These are phyloP conservation scores for Dothideomycetidae sp. DNA, from an alignment of 2,329 filamentous ascomycete genomes.

Conservation along the genomic window DNA sequence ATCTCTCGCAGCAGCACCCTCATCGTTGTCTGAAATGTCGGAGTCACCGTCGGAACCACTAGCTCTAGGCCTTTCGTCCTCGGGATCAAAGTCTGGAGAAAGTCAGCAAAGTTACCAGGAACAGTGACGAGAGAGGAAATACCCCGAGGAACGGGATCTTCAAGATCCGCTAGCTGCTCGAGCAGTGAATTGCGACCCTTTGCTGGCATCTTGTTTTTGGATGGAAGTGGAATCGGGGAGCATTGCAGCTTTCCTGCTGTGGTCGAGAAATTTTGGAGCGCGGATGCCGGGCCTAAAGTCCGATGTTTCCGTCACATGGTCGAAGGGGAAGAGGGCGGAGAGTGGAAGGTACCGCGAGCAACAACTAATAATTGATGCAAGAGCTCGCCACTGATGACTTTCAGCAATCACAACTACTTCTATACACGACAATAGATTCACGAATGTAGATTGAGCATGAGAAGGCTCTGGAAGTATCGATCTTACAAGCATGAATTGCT, in stretches of 20 bases:
- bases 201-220: conserved; percentile 9
- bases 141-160: conserved; percentile 19
- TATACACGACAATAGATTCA: too few species aligned
- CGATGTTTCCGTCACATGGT: too few species aligned
- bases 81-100: conserved; percentile 66
- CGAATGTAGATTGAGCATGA: too few species aligned
- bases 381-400: too few species aligned
- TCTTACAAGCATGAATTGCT: too few species aligned
- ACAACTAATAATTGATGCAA: too few species aligned
- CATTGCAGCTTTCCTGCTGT: not conserved
- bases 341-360: too few species aligned
- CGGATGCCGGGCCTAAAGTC: too few species aligned
- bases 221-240: not conserved
- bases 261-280: conserved; percentile 6
- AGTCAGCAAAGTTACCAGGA: not conserved
- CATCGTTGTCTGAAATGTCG: conserved; percentile 30
- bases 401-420: too few species aligned
- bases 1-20: conserved; percentile 54
- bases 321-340: too few species aligned
- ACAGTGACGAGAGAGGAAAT: conserved; percentile 1
- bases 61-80: conserved; percentile 46
- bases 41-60: conserved; percentile 42
- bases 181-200: conserved; percentile 10
- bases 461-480: too few species aligned
- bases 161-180: conserved; percentile 18